Percentiles rank a stretch among this genome's conserved stretches.
These are phyloP conservation scores for Skeletonema potamos DNA, from an alignment of 108 stramenopile genomes.

Conservation along the genomic window DNA sequence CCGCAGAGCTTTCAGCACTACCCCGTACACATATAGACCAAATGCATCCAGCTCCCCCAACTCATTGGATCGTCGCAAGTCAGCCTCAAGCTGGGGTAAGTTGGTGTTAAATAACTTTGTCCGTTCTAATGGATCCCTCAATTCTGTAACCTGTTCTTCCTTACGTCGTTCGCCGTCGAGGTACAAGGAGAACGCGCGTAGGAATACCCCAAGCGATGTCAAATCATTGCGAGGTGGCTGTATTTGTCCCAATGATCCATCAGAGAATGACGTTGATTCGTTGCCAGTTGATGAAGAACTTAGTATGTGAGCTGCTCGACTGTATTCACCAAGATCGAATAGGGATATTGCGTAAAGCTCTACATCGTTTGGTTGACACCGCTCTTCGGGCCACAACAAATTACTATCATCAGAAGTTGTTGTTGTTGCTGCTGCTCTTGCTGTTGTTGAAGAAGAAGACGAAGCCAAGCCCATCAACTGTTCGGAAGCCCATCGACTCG, in stretches of 20 bases:
- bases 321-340: conserved; percentile 78
- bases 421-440: too few species aligned
- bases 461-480: conserved; percentile 66
- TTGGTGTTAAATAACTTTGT: conserved; percentile 50
- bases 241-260: conserved; percentile 1
- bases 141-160: conserved; percentile 75
- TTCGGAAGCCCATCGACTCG: conserved; percentile 82
- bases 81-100: conserved; percentile 69
- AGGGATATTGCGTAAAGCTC: conserved; percentile 73
- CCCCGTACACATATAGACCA: conserved; percentile 90
- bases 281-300: conserved; percentile 7
- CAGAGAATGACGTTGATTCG: conserved; percentile 3
- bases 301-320: conserved; percentile 68
- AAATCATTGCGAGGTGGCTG: conserved; percentile 51
- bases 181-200: conserved; percentile 88
- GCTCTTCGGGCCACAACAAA: conserved; percentile 5
- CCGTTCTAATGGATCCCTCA: conserved; percentile 60
- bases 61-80: conserved; percentile 48
- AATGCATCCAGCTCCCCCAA: conserved; percentile 76
- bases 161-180: conserved; percentile 93
- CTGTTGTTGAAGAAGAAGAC: background rate
- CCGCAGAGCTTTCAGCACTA: conserved; percentile 58
- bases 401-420: too few species aligned
- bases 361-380: conserved; percentile 21
- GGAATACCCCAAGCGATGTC: conserved; percentile 64